Base-by-base conservation (phyloP, 2,329 filamentous ascomycete genomes). In the Diaporthe ilicicola region DNA sequence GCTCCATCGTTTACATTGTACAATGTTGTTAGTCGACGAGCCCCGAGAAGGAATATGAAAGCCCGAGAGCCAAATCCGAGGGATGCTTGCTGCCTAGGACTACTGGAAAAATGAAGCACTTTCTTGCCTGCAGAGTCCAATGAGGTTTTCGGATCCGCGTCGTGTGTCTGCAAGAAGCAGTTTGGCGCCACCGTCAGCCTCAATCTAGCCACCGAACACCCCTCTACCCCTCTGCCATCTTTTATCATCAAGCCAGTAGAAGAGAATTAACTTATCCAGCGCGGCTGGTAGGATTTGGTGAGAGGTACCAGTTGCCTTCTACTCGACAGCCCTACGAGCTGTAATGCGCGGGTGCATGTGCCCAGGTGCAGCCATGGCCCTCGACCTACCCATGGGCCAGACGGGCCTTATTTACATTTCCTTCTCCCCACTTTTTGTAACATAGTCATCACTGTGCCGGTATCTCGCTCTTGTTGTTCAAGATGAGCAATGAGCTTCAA, bases 111-210 rank as follows among this genome's bases (percentile, higher is more conserved):
- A 34, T 34, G 32, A 34, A 9, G 32, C 9, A 34, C 19, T n/a
- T 27, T 64, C 44, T 44, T 37, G 44, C 44, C 29, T 13, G 27
- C 29, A 19, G 42, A 64, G 42, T 24, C 59, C 59, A 64, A 64
- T 64, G 29, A 19, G 42, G n/a, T 7, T 37, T 19, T 48, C 22
- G 27, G n/a, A 24, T 37, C 15, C 50, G 44, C 27, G 59, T 48
- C 59, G 29, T 50, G 59, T 64, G 8, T 64, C 59, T 50, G 59
- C 59, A 64, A 64, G 34, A 24, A 37, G 59, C 59, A 64, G 6
- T 64, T 64, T 50, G 29, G 59, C 59, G 42, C 17, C 59, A 37
- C 50, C 59, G 29, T 64, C 59, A 64, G 59, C 59, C 59, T 64
- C 59, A 37, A 29, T 48, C 32, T 15, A 17, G 48, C 1, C 34